Conservation (phyloP, 176 grass and related monocot genomes). For the Phragmites australis region DNA sequence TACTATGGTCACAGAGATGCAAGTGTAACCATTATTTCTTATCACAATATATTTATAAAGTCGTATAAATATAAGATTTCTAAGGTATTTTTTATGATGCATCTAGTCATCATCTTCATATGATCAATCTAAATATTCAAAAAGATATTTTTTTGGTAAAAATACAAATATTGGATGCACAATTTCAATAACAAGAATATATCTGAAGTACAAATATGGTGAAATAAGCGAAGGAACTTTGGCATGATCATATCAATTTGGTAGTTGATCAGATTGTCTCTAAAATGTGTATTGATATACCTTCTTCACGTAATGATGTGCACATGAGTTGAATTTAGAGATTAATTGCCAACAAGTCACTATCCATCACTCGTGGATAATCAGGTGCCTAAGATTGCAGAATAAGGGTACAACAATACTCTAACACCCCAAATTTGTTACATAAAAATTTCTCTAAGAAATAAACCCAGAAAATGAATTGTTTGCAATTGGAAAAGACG, state of each 20-base stretch:
- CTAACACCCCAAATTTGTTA: too few species aligned
- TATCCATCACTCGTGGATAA: neutral
- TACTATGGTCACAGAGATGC: neutral
- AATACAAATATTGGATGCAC: neutral
- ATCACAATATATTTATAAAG: neutral
- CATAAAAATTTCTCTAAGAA: too few species aligned
- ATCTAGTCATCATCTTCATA: neutral
- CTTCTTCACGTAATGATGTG: neutral
- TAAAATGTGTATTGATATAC: neutral
- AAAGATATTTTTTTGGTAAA: neutral
- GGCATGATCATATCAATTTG: neutral
- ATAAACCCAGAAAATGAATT: too few species aligned
- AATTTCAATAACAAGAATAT: neutral
- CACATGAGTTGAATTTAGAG: neutral
- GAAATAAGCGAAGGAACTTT: neutral
- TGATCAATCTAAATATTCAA: neutral
- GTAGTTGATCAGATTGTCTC: neutral
- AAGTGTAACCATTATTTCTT: neutral
- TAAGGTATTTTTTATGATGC: neutral
- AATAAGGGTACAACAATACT: slow-evolving; percentile 6
- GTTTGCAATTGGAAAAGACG: too few species aligned
- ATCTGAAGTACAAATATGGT: neutral
- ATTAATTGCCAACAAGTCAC: too few species aligned
- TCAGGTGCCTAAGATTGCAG: neutral
- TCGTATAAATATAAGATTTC: neutral